These are phyloP conservation scores for Ophiocytium majus DNA, from an alignment of 352 stramenopile species.

Conservation along the genomic window DNA sequence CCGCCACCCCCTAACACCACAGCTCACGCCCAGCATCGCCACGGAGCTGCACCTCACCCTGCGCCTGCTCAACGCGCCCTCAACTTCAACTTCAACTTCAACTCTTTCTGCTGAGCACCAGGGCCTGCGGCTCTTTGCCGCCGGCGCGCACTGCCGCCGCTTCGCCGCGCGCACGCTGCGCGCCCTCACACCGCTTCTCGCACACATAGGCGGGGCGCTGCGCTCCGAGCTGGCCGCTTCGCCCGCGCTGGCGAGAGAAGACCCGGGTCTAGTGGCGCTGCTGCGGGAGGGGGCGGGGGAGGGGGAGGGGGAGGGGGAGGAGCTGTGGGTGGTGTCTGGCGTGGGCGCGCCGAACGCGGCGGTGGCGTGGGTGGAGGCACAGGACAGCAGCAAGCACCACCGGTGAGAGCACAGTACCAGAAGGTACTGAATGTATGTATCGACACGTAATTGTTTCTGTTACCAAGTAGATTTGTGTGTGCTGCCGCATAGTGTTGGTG, in stretches of 20 bases:
- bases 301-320: not conserved
- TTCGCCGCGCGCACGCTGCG: not conserved
- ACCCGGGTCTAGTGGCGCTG: not conserved
- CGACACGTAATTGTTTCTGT: no score
- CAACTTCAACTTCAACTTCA: not conserved
- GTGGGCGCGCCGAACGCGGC: not conserved
- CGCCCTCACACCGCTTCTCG: not conserved
- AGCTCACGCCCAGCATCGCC: not conserved
- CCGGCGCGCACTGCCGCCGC: not conserved
- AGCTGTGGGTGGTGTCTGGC: not conserved
- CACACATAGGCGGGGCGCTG: not conserved
- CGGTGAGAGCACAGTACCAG: not conserved
- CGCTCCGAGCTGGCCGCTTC: not conserved
- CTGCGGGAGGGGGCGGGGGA: not conserved
- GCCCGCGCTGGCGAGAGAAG: not conserved
- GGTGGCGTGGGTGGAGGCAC: constrained; percentile 3
- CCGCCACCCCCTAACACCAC: no score
- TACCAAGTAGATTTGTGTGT: no score
- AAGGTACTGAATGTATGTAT: no score
- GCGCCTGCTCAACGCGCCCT: constrained; percentile 13
- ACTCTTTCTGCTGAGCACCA: not conserved
- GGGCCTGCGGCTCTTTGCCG: not conserved
- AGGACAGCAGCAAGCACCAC: constrained; percentile 22
- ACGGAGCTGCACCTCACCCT: constrained; percentile 20
- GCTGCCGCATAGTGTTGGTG: constrained; percentile 11